Conservation (phyloP, 202 grass and related monocot genomes). For the Zoysia matrella region DNA sequence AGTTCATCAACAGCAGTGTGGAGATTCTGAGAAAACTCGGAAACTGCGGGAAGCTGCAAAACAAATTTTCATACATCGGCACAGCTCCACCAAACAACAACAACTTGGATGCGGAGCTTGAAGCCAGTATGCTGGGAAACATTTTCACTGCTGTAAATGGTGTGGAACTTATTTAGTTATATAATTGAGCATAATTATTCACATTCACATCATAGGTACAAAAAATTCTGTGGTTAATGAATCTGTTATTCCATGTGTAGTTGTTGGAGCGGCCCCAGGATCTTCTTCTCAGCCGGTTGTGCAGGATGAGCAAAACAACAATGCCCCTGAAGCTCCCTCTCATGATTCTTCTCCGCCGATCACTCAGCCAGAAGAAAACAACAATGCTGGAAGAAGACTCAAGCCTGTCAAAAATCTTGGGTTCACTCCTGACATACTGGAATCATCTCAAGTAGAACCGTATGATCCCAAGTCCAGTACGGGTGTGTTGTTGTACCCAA, state of each 20-base stretch:
- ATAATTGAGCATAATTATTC: not conserved
- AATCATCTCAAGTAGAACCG: not conserved
- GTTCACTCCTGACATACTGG: not conserved
- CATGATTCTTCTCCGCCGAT: no score
- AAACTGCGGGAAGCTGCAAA: not conserved
- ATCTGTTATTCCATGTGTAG: not conserved
- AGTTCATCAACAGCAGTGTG: not conserved
- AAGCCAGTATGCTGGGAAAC: not conserved
- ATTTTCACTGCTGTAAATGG: not conserved
- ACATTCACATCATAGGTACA: not conserved
- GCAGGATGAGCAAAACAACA: not conserved
- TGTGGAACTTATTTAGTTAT: not conserved
- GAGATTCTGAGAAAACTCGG: not conserved
- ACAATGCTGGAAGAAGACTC: not conserved
- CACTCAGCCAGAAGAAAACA: not conserved
- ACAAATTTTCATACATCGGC: not conserved
- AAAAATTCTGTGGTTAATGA: not conserved
- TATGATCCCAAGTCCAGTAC: not conserved
- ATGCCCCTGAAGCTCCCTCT: no score
- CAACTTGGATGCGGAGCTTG: not conserved
- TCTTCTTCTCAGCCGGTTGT: not conserved
- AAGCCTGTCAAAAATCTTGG: not conserved
- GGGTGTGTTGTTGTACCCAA: slow-evolving; percentile 14
- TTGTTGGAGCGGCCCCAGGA: not conserved
- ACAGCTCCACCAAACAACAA: not conserved